Percentiles rank a stretch among this genome's conserved stretches.
Conservation (phyloP, 345 rosid genomes). For the Trapa incisa region DNA sequence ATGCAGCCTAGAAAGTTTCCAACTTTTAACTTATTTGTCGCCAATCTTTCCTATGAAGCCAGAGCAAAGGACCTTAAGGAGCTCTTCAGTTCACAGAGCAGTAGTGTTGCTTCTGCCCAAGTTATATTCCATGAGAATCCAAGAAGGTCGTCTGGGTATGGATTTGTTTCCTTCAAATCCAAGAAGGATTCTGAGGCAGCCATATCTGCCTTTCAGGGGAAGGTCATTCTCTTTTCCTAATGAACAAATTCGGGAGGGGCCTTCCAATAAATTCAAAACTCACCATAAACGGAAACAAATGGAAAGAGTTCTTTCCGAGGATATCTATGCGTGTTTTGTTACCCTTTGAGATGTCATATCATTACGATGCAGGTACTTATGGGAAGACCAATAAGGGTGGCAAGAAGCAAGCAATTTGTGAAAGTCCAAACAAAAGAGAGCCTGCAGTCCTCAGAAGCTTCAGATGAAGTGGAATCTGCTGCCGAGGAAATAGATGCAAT, state of each 20-base stretch:
- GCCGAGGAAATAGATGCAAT: slow-evolving; percentile 18
- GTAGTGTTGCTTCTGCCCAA: slow-evolving; percentile 46
- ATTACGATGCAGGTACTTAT: slow-evolving; percentile 32
- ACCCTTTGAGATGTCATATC: not conserved
- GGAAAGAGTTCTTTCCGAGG: not conserved
- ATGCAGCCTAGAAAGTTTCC: slow-evolving; percentile 21
- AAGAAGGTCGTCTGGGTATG: slow-evolving; percentile 64
- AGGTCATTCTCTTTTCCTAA: slow-evolving; percentile 29
- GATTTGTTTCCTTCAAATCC: slow-evolving; percentile 68
- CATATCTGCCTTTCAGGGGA: slow-evolving; percentile 42
- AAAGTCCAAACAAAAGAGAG: slow-evolving; percentile 34
- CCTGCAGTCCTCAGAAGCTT: slow-evolving; percentile 27
- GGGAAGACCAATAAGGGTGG: slow-evolving; percentile 63
- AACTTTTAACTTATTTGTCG: slow-evolving; percentile 58
- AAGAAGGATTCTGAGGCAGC: slow-evolving; percentile 65
- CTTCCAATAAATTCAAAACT: not conserved
- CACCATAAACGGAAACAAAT: not conserved
- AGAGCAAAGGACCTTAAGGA: slow-evolving; percentile 56
- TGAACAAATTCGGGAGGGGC: not conserved
- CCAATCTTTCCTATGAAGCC: slow-evolving; percentile 56
- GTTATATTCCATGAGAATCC: slow-evolving; percentile 63
- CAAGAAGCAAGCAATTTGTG: slow-evolving; percentile 62
- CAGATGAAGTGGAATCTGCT: slow-evolving; percentile 19
- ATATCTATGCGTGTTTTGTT: not conserved
- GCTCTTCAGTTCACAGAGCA: slow-evolving; percentile 43